Percentiles rank a stretch among this genome's conserved stretches.
Conservation (phyloP, 257 asterid genomes). For the Lycium ferocissimum region DNA sequence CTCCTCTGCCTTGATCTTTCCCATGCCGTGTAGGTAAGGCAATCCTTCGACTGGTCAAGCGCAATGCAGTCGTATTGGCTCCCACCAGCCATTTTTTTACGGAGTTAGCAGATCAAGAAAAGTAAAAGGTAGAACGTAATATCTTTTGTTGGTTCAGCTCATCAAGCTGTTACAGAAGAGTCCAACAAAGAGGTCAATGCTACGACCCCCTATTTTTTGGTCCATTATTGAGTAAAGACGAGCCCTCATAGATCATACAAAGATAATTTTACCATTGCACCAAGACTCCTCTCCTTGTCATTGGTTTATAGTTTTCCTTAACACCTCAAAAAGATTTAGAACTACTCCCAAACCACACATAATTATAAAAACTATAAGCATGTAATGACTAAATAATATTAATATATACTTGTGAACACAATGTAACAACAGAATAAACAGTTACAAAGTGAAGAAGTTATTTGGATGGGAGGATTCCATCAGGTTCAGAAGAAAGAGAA, state of each 20-base stretch:
- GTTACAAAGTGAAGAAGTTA: conserved; percentile 13
- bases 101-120: background rate
- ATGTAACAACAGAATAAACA: background rate
- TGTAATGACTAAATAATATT: background rate
- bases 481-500: background rate
- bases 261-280: background rate
- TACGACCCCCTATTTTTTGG: background rate
- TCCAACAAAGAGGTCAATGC: background rate
- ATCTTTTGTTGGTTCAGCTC: background rate
- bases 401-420: conserved; percentile 7
- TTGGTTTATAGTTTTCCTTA: background rate
- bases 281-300: background rate
- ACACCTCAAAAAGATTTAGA: background rate
- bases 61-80: background rate
- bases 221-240: no score
- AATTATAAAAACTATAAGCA: background rate
- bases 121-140: background rate
- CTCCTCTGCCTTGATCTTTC: background rate
- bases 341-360: background rate
- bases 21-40: no score
- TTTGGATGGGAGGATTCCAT: conserved; percentile 13
- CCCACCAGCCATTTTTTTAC: background rate
- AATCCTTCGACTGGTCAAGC: background rate
- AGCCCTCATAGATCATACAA: no score
- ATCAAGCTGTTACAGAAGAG: background rate